These are phyloP conservation scores for Raffaelea deltoideospora DNA, from an alignment of 2,329 filamentous ascomycete genomes.

Conservation along the genomic window DNA sequence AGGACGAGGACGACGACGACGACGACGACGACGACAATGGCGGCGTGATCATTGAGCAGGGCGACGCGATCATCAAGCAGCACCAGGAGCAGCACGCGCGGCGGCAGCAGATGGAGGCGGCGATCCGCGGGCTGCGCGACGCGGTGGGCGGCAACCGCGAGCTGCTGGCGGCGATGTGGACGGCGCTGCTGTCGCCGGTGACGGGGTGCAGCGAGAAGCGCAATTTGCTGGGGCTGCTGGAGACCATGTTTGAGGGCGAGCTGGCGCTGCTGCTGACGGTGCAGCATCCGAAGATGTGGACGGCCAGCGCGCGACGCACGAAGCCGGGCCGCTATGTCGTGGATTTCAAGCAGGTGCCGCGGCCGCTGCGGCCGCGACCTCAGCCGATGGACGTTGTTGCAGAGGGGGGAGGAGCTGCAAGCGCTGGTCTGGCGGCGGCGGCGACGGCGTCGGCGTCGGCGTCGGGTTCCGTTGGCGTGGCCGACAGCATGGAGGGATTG, in stretches of 20 bases:
- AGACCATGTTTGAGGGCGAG: conserved; percentile 32
- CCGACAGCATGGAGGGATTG: no score
- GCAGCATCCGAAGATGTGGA: conserved; percentile 31
- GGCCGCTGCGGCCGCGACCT: conserved; percentile 3
- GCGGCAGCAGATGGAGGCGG: conserved; percentile 29
- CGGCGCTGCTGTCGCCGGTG: conserved; percentile 29
- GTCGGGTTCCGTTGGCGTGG: no score
- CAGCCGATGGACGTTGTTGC: no score
- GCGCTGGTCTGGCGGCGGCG: background rate
- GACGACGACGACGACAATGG: conserved; percentile 19
- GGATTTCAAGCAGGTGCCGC: conserved; percentile 8
- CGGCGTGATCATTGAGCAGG: conserved; percentile 32
- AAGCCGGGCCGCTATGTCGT: conserved; percentile 4
- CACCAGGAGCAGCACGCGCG: conserved; percentile 30
- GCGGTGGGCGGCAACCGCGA: conserved; percentile 26
- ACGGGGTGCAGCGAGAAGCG: conserved; percentile 32
- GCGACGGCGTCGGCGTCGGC: background rate
- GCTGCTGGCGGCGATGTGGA: conserved; percentile 31
- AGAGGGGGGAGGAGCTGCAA: background rate
- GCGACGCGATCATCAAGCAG: conserved; percentile 25
- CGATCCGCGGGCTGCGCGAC: conserved; percentile 32
- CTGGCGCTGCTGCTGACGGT: conserved; percentile 29
- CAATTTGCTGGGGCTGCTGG: conserved; percentile 35
- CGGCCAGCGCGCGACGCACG: conserved; percentile 15
- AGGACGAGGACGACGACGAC: conserved; percentile 28